Evolutionary conservation across 495 filamentous ascomycete genomes (phyloP).

Genomic region (Glutinoglossum americanum): DNA sequence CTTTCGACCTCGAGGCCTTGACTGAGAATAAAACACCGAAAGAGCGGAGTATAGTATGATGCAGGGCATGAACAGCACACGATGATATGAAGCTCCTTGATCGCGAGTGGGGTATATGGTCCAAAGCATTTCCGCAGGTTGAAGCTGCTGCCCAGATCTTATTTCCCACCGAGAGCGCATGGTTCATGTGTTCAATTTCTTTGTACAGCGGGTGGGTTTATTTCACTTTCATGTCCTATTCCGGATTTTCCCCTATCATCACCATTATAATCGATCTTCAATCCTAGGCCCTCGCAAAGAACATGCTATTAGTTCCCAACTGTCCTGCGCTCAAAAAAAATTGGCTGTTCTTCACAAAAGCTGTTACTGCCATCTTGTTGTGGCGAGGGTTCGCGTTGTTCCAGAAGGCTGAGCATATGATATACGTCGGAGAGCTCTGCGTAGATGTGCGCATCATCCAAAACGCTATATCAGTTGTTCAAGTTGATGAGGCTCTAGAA

Average conservation of each 20-base stretch:
- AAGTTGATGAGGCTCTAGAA: not conserved
- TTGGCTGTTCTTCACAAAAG: not conserved
- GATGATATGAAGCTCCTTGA: not conserved
- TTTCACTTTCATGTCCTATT: not conserved
- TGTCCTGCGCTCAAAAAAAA: not conserved
- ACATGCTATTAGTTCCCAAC: not conserved
- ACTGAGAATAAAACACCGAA: not conserved
- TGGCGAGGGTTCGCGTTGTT: not conserved
- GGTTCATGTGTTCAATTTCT: constrained; percentile 1
- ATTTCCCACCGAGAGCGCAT: not conserved
- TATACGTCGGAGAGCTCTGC: not conserved
- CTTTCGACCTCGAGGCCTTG: not conserved
- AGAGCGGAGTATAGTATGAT: not conserved
- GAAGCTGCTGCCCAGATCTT: not conserved
- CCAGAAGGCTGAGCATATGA: not conserved
- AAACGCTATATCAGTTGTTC: not conserved
- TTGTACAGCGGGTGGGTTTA: not conserved
- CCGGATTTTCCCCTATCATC: not conserved
- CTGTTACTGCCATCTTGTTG: not conserved
- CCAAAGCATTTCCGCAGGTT: not conserved
- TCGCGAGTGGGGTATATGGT: not conserved
- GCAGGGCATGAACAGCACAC: not conserved
- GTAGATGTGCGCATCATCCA: not conserved
- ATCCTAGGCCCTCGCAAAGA: not conserved
- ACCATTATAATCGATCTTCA: not conserved